Evolutionary conservation across 1,284 basidiomycete genomes (phyloP).

Genomic region (Schizophyllum amplum): DNA sequence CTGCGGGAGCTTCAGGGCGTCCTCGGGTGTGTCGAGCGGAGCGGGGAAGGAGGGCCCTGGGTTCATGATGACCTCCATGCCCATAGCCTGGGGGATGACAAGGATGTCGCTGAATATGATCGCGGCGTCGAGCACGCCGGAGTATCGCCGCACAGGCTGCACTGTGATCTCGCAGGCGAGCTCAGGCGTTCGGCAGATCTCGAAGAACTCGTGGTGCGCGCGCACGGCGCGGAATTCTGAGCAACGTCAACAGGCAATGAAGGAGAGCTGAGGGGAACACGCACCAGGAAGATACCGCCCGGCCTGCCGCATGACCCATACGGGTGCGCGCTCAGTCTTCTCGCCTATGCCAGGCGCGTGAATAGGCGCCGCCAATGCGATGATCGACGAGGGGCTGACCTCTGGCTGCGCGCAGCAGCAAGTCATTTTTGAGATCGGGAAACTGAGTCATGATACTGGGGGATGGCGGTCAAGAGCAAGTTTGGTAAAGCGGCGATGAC

Average conservation of each 20-base stretch:
- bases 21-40: slow-evolving; percentile 71
- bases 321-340: slow-evolving; percentile 85
- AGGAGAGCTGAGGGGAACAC: slow-evolving; percentile 19
- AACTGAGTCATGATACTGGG: slow-evolving; percentile 28
- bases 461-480: not conserved
- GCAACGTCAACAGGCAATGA: too few relatives aligned
- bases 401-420: slow-evolving; percentile 82
- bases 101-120: slow-evolving; percentile 98
- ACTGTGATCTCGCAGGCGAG: slow-evolving; percentile 84
- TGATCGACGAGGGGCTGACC: slow-evolving; percentile 30
- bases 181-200: slow-evolving; percentile 82
- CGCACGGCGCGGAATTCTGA: slow-evolving; percentile 84
- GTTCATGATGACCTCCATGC: slow-evolving; percentile 91
- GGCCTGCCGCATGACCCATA: slow-evolving; percentile 99
- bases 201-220: slow-evolving; percentile 84
- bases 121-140: slow-evolving; percentile 80
- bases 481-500: not conserved
- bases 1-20: slow-evolving; percentile 53
- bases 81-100: slow-evolving; percentile 93
- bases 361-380: not conserved
- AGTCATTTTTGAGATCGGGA: slow-evolving; percentile 81
- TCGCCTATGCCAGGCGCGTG: slow-evolving; percentile 44
- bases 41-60: slow-evolving; percentile 84
- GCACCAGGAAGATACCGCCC: slow-evolving; percentile 91
- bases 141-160: slow-evolving; percentile 85